Base-by-base conservation (phyloP, 305 asterid species). In the Withania somnifera region DNA sequence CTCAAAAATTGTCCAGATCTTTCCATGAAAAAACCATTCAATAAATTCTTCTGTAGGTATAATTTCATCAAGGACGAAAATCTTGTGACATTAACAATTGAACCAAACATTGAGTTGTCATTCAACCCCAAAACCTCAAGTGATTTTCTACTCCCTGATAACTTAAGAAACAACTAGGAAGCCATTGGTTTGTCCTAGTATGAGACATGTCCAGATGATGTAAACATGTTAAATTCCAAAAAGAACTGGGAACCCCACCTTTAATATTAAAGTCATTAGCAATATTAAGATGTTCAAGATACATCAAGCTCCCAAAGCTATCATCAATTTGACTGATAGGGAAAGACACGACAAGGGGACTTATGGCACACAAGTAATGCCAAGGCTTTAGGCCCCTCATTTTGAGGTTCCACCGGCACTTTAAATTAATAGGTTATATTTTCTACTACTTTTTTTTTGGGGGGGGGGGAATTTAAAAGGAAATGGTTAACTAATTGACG, bases 231-330 rank as follows among this genome's bases (percentile, higher is more conserved):
- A 87, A 58, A 32, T 79, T 84, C 34, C 84, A 79, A 2, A 85
- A 19, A 0, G 86, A 85, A 32, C 28, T 77, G 0, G 86, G 85
- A 77, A 83, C 36, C 63, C 77, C 83, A 26, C 83, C 86, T 20
- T 58, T 26, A 20, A 81, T 6, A 11, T 6, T 1, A 76, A 36
- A 81, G 9, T 87, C 75, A 3, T 2, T 1, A 19, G 30, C 19
- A 15, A 86, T 84, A 81, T 80, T 77, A 26, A 89, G 89, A 34
- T 61, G 63, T 17, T 61, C 56, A 28, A 89, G 75, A 60, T 77
- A 79, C 79, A 87, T 79, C 13, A 86, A 82, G 47, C 84, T 83
- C 38, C 90, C 88, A 8, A 89, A 47, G 6, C 81, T 82, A 20
- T 51, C 69, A 51, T 86, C 84, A 58, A 87, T 77, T 6, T 45